Conservation (phyloP, 345 rosid species). For the Nasturtium officinale region DNA sequence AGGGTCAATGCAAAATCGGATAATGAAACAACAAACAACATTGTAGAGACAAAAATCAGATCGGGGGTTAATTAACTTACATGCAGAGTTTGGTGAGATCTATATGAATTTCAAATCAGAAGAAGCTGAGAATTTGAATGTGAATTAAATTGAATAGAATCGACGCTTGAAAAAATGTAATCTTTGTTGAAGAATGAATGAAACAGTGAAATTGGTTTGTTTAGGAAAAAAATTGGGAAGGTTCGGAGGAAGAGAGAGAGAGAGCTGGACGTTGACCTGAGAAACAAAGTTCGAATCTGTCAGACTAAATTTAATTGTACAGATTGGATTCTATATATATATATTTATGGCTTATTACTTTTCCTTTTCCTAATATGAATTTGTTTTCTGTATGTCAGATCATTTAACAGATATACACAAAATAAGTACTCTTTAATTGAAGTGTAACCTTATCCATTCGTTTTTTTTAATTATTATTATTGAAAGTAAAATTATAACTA, state of each 20-base stretch:
- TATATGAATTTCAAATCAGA: background rate
- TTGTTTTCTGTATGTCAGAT: no score
- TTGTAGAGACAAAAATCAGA: background rate
- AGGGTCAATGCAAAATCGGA: background rate
- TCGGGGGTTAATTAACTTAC: slow-evolving; percentile 18
- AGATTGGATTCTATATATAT: background rate
- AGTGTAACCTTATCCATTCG: no score
- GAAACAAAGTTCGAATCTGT: slow-evolving; percentile 17
- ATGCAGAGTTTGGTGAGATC: slow-evolving; percentile 22
- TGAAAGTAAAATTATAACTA: no score
- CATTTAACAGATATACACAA: no score
- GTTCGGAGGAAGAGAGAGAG: slow-evolving; percentile 17
- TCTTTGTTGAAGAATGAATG: background rate
- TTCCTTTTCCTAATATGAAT: no score
- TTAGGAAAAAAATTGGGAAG: background rate
- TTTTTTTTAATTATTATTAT: no score
- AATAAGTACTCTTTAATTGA: no score
- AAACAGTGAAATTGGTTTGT: slow-evolving; percentile 31
- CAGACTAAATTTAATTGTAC: background rate
- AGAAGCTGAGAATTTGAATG: slow-evolving; percentile 4
- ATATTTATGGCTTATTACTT: no score
- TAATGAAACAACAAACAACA: background rate
- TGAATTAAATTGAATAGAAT: background rate
- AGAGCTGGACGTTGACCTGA: slow-evolving; percentile 34
- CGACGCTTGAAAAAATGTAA: background rate